Evolutionary conservation across 2,329 filamentous ascomycete genomes (phyloP).

Genomic region (Talaromyces sp.): DNA sequence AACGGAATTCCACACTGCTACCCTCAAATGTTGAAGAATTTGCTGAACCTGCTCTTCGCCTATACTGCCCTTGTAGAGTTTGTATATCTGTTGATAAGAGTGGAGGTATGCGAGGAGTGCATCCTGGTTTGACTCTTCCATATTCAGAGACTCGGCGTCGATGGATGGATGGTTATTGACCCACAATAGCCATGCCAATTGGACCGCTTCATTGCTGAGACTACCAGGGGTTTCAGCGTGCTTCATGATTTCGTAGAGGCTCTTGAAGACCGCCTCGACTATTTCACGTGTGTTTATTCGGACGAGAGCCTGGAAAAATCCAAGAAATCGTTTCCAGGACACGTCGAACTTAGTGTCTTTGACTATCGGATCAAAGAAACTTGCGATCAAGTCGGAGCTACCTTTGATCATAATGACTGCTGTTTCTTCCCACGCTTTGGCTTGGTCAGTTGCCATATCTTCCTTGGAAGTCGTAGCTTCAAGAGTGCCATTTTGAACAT

Average conservation of each 20-base stretch:
- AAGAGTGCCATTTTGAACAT: constrained; percentile 53
- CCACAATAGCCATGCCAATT: constrained; percentile 66
- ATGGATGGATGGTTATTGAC: constrained; percentile 57
- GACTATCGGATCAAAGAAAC: constrained; percentile 69
- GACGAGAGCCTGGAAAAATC: constrained; percentile 61
- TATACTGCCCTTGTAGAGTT: constrained; percentile 62
- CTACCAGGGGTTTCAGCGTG: constrained; percentile 39
- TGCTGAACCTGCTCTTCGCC: constrained; percentile 56
- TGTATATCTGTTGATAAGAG: constrained; percentile 71
- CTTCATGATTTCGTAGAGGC: constrained; percentile 57
- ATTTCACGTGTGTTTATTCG: constrained; percentile 62
- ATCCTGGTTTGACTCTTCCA: constrained; percentile 64
- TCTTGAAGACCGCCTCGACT: constrained; percentile 65
- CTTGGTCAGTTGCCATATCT: constrained; percentile 20
- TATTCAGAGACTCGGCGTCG: constrained; percentile 35
- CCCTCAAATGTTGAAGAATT: constrained; percentile 66
- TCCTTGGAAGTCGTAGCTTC: constrained; percentile 14
- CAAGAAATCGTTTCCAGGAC: constrained; percentile 70
- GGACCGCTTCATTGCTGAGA: constrained; percentile 46
- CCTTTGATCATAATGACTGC: constrained; percentile 69
- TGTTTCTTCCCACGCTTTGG: constrained; percentile 65
- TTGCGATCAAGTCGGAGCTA: constrained; percentile 66
- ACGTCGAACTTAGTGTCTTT: constrained; percentile 61
- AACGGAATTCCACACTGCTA: constrained; percentile 67
- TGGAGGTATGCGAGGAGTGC: constrained; percentile 81